phyloP scores from a whole-genome alignment of 805 yeast genomes.

The Brettanomyces bruxellensis region DNA sequence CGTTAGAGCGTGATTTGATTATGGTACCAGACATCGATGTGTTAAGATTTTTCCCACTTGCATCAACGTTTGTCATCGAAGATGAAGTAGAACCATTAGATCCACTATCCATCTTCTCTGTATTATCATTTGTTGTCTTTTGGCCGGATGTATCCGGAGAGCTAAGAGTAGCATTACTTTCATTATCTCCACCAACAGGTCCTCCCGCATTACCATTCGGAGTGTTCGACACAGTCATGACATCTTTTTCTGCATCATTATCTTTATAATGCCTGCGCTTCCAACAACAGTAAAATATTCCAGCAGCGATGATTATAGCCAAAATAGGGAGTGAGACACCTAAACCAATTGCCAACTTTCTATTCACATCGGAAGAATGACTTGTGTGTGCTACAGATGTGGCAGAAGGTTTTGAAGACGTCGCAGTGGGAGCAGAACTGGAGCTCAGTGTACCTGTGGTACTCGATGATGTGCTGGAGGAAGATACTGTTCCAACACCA shows the following conservation, averaged over 20 bases:
- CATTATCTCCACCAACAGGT: slow-evolving; percentile 12
- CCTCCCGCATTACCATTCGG: slow-evolving; percentile 2
- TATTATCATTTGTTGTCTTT: slow-evolving; percentile 40
- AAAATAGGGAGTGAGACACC: slow-evolving; percentile 79
- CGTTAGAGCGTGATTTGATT: neutral
- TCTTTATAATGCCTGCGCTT: slow-evolving; percentile 31
- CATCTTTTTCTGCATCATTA: slow-evolving; percentile 17
- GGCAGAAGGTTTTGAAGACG: slow-evolving; percentile 20
- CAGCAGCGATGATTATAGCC: slow-evolving; percentile 35
- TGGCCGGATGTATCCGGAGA: slow-evolving; percentile 14
- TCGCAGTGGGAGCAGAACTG: slow-evolving; percentile 22
- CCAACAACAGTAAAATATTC: slow-evolving; percentile 51
- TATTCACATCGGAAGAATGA: slow-evolving; percentile 15
- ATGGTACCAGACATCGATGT: neutral
- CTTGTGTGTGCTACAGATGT: slow-evolving; percentile 21
- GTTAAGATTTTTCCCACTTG: neutral
- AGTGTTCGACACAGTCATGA: too few species aligned
- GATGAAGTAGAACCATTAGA: slow-evolving; percentile 12
- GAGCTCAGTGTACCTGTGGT: slow-evolving; percentile 22
- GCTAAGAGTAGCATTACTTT: slow-evolving; percentile 5
- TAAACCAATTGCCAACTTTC: slow-evolving; percentile 74
- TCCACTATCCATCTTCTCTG: slow-evolving; percentile 39
- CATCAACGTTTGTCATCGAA: slow-evolving; percentile 15
- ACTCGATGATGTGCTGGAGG: slow-evolving; percentile 16
- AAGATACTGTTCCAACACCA: slow-evolving; percentile 33